These are phyloP conservation scores for Stephania cephalantha DNA, from an alignment of 164 flowering plant species.

Conservation along the genomic window DNA sequence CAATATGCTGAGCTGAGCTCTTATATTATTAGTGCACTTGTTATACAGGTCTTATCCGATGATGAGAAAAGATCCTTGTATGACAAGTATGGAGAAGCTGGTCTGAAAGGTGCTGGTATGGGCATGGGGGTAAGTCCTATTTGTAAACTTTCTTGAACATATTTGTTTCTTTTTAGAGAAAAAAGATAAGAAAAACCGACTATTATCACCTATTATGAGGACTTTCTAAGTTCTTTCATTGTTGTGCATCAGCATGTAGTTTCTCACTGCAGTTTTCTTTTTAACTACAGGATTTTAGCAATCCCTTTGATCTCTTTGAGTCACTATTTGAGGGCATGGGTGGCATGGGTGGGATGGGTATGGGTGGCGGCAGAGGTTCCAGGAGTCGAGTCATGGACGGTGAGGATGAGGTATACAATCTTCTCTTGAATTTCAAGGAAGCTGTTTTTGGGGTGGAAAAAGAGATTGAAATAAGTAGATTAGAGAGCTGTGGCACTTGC, in stretches of 20 bases:
- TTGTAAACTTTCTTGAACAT: no score
- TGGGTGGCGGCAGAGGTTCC: slow-evolving; percentile 55
- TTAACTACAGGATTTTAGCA: slow-evolving; percentile 71
- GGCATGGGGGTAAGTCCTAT: slow-evolving; percentile 78
- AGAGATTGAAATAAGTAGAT: slow-evolving; percentile 66
- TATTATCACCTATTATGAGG: not conserved
- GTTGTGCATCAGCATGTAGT: not conserved
- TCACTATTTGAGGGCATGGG: slow-evolving; percentile 76
- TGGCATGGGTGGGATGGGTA: slow-evolving; percentile 61
- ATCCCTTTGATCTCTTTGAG: slow-evolving; percentile 85
- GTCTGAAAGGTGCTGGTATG: slow-evolving; percentile 81
- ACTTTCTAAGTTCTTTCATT: not conserved
- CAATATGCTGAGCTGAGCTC: slow-evolving; percentile 1
- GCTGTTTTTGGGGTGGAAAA: slow-evolving; percentile 91
- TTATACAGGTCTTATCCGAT: slow-evolving; percentile 84
- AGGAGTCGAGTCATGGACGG: slow-evolving; percentile 72
- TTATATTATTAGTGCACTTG: not conserved
- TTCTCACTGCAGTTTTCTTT: slow-evolving; percentile 7
- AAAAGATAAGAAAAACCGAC: not conserved
- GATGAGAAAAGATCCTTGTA: slow-evolving; percentile 89
- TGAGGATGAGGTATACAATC: slow-evolving; percentile 70
- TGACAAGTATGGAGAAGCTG: slow-evolving; percentile 97
- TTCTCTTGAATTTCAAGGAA: slow-evolving; percentile 73
- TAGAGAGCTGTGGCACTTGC: slow-evolving; percentile 82
- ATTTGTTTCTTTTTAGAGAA: no score